Conservation (phyloP, 2,329 filamentous ascomycete genomes). For the Lachnellula hyalina region DNA sequence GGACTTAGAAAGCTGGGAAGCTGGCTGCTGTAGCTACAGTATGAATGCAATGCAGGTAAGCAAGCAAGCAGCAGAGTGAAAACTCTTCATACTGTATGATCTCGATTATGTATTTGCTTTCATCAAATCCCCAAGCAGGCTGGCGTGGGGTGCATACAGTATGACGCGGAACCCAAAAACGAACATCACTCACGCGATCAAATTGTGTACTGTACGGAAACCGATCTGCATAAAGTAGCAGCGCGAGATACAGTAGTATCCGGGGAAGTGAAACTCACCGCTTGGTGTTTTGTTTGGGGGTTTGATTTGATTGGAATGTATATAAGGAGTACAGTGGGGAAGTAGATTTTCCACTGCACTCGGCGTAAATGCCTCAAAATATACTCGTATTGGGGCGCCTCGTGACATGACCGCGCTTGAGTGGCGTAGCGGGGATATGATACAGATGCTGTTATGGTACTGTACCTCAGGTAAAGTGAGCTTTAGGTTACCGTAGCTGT, state of each 20-base stretch:
- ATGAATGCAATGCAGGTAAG: no score
- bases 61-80: no score
- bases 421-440: neutral
- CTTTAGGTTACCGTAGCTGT: no score
- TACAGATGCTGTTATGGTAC: no score
- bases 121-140: no score
- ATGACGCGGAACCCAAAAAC: neutral
- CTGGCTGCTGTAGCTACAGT: no score
- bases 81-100: no score
- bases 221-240: neutral
- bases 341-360: constrained; percentile 1
- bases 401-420: neutral
- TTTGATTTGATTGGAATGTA: neutral
- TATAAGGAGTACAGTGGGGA: neutral
- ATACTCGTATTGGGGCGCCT: constrained; percentile 1
- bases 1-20: no score
- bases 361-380: constrained; percentile 16
- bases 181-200: neutral
- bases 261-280: constrained; percentile 1
- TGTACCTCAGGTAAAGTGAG: no score
- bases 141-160: neutral
- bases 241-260: neutral
- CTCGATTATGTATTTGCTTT: no score
- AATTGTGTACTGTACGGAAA: no score
- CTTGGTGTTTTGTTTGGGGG: neutral